Evolutionary conservation across 1,284 basidiomycete genomes (phyloP).

Genomic region (Trametes versicolor): DNA sequence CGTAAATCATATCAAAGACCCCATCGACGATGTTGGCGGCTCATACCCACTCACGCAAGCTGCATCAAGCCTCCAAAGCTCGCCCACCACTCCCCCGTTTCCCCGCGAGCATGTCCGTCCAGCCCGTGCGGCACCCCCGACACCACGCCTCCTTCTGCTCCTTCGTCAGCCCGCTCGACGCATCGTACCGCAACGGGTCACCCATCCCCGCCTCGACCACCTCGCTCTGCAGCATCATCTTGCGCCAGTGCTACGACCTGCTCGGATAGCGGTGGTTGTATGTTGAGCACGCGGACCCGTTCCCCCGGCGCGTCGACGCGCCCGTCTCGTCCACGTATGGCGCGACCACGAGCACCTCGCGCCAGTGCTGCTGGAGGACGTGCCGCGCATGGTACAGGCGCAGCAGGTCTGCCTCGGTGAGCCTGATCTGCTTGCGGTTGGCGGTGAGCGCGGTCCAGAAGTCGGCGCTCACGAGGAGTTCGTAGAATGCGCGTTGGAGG

Average conservation of each 20-base stretch:
- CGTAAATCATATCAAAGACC: too few relatives aligned
- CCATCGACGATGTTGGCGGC: too few relatives aligned
- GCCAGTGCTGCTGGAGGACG: slow-evolving; percentile 13
- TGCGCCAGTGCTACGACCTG: neutral
- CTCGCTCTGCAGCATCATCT: neutral
- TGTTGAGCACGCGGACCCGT: neutral
- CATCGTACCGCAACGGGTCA: slow-evolving; percentile 12
- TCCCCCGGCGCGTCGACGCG: too few relatives aligned
- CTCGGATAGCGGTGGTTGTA: neutral
- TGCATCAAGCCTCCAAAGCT: slow-evolving; percentile 3
- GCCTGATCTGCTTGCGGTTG: slow-evolving; percentile 5
- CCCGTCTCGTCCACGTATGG: neutral
- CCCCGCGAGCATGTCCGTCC: slow-evolving; percentile 2
- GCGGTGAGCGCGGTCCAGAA: slow-evolving; percentile 14
- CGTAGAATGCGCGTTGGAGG: slow-evolving; percentile 18
- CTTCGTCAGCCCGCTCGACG: neutral
- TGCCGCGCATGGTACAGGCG: slow-evolving; percentile 10
- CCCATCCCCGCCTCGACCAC: neutral
- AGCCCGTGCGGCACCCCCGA: slow-evolving; percentile 4
- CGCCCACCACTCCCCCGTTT: slow-evolving; percentile 14
- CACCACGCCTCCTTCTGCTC: slow-evolving; percentile 9
- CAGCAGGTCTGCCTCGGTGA: neutral
- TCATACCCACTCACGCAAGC: neutral
- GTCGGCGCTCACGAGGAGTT: slow-evolving; percentile 4
- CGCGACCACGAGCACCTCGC: neutral